Base-by-base conservation (phyloP, 2,329 filamentous ascomycete genomes). In the Alternaria sp. region DNA sequence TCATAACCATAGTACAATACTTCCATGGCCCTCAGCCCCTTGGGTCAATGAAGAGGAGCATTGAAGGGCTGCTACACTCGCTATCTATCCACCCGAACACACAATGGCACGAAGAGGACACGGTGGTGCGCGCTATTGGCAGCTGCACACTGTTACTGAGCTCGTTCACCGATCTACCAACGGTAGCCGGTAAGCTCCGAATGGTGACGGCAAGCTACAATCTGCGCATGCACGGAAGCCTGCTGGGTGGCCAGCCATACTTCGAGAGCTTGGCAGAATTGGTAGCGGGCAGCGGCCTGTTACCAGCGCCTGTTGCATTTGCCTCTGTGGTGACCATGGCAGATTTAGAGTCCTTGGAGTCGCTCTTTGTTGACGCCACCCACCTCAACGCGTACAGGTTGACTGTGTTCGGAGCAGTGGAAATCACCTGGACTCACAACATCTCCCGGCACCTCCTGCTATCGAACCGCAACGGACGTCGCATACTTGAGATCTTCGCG, bases 401-500 rank as follows among this genome's bases (percentile, higher is more conserved):
- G 7, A 65, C 62, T 17, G 55, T 64, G 2, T 54, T 70, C 6
- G 63, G 67, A 6, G 69, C 66, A 6, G 68, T 73, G 6, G 54
- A 69, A 0, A 62, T 74, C 12, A n/a, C 23, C 9, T 74, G 65
- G 66, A 73, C 69, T 3, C 44, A 62, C 23, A 69, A 74, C 30
- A 32, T 72, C 3, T 74, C 71, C 11, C 57, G 68, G 6, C 69
- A 74, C 25, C 66, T 73, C 58, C 43, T 68, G 1, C 52, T 73
- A 6, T 67, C 59, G 26, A 65, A 67, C 23, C 40, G 44, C 9
- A 50, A 58, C 5, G 69, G 68, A 1, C 67, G 58, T 2, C 23
- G 67, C n/a, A 32, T 59, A 5, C 59, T 73, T 7, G 64, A 68
- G 17, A 21, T 71, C 4, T 72, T 74, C 23, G 63, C 66, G 3